Conservation (phyloP, 2,329 filamentous ascomycete genomes). For the Fusarium solani-melongenae region DNA sequence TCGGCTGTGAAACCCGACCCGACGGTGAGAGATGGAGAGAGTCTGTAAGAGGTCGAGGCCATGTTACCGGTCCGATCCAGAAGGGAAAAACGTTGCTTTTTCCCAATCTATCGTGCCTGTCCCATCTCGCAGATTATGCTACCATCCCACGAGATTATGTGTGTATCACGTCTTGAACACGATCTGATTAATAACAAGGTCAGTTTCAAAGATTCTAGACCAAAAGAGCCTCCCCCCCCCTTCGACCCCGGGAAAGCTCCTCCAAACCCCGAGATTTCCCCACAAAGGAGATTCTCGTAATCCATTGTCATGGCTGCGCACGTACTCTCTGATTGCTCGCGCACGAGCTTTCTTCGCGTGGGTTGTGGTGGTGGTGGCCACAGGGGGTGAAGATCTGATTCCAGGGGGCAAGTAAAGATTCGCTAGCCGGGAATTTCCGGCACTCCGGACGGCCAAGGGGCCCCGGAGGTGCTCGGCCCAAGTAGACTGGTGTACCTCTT, state of each 20-base stretch:
- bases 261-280: conserved; percentile 37
- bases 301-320: not conserved
- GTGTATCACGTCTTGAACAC: not conserved
- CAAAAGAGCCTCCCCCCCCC: conserved; percentile 22
- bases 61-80: conserved; percentile 1
- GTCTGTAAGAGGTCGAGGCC: not conserved
- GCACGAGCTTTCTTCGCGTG: conserved; percentile 4
- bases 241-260: conserved; percentile 23
- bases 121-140: conserved; percentile 11
- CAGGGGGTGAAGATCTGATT: conserved; percentile 16
- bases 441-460: conserved; percentile 8
- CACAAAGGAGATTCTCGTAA: conserved; percentile 18
- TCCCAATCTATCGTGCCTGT: conserved; percentile 1
- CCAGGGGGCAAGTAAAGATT: conserved; percentile 3
- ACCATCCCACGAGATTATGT: not conserved
- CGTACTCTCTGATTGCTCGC: not conserved
- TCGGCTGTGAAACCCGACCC: conserved; percentile 9
- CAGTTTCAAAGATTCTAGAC: not conserved
- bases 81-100: conserved; percentile 14
- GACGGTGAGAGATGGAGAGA: not conserved
- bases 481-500: conserved; percentile 11
- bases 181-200: not conserved
- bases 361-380: not conserved
- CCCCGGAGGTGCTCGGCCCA: not conserved
- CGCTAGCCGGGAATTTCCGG: conserved; percentile 28